A percentile compares a stretch with the other conserved stretches of the same genome.
Conservation (phyloP, 805 yeast genomes). For the Isabelozyma gotoi region DNA sequence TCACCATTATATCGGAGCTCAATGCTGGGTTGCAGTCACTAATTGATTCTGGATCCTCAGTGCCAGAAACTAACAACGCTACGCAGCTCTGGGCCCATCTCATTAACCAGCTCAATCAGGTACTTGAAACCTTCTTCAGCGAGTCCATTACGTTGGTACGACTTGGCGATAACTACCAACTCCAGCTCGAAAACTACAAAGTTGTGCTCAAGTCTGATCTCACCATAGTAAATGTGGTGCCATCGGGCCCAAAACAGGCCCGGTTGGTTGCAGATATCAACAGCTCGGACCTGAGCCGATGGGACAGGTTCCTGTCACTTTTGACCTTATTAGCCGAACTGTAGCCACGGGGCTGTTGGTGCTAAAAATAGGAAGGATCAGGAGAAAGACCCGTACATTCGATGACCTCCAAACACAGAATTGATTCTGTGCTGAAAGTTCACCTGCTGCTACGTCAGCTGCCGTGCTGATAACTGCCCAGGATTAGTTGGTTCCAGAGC, state of each 20-base stretch:
- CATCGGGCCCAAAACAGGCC: neutral
- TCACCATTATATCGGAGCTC: neutral
- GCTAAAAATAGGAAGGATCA: too few relatives aligned
- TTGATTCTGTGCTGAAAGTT: neutral
- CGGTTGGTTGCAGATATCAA: neutral
- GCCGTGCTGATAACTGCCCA: too few relatives aligned
- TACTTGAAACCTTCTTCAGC: neutral
- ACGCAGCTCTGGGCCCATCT: neutral
- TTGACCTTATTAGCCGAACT: neutral
- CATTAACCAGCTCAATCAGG: neutral
- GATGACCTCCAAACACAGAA: neutral
- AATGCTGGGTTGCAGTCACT: neutral
- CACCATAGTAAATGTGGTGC: neutral
- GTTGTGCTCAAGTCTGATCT: neutral
- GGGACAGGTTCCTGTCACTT: neutral
- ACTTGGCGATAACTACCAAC: neutral
- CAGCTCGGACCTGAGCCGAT: neutral
- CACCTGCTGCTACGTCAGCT: too few relatives aligned
- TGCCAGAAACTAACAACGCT: neutral
- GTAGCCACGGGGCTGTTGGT: neutral
- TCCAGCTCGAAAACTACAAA: neutral
- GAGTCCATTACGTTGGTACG: neutral
- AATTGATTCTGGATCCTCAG: neutral
- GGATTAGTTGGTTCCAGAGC: too few relatives aligned
- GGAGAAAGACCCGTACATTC: too few relatives aligned